These are phyloP conservation scores for Termitomyces sp. DNA, from an alignment of 768 basidiomycete genomes.

Conservation along the genomic window DNA sequence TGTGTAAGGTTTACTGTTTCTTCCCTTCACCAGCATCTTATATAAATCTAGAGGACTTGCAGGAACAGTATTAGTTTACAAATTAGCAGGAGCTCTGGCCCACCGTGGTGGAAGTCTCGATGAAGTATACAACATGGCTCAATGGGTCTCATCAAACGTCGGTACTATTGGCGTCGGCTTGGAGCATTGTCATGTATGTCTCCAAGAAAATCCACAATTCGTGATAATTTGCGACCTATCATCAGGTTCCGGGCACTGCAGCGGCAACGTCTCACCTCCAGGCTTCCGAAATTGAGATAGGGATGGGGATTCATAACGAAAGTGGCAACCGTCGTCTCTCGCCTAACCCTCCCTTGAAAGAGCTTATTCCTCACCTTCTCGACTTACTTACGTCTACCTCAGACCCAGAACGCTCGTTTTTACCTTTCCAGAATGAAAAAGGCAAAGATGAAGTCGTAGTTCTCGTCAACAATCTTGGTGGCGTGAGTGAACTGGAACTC, in stretches of 20 bases:
- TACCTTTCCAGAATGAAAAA: constrained; percentile 49
- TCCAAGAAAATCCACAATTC: not conserved
- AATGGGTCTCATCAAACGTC: constrained; percentile 61
- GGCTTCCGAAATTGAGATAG: constrained; percentile 75
- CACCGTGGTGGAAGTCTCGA: constrained; percentile 62
- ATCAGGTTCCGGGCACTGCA: constrained; percentile 76
- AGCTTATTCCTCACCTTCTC: constrained; percentile 69
- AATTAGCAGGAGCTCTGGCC: constrained; percentile 84
- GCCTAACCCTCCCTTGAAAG: constrained; percentile 65
- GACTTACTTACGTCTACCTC: constrained; percentile 66
- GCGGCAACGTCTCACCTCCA: constrained; percentile 51
- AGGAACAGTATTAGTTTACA: constrained; percentile 83
- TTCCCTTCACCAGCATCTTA: not conserved
- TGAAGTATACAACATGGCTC: constrained; percentile 62
- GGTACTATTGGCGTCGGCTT: constrained; percentile 85
- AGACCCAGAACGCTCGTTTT: constrained; percentile 76
- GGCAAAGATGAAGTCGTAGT: constrained; percentile 72
- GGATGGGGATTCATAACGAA: constrained; percentile 92
- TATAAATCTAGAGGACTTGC: constrained; percentile 65
- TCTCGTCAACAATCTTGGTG: constrained; percentile 86
- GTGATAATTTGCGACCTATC: not conserved
- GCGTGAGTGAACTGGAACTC: constrained; percentile 80
- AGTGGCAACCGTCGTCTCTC: constrained; percentile 66
- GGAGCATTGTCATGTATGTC: constrained; percentile 79
- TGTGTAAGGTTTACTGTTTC: constrained; percentile 18